phyloP scores from a whole-genome alignment of 345 rosid genomes.

The Bretschneidera sinensis region DNA sequence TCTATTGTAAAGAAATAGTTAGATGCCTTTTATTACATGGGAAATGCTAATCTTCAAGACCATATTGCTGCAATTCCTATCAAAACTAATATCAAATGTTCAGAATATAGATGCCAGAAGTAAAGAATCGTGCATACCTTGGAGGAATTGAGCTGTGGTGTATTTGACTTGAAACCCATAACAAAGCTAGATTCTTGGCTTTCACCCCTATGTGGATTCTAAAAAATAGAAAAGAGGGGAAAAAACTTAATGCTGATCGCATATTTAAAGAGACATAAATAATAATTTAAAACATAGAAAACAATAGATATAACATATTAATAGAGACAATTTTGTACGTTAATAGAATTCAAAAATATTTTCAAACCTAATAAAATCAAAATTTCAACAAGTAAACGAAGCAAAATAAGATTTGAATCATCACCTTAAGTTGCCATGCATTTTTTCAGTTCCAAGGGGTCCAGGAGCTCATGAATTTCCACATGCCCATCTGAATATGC shows the following conservation, averaged over 20 bases:
- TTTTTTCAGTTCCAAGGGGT: constrained; percentile 66
- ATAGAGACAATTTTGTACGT: not conserved
- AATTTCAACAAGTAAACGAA: not conserved
- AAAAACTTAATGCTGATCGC: too few relatives aligned
- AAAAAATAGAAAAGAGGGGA: too few relatives aligned
- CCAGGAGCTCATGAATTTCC: constrained; percentile 70
- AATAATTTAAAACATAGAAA: too few relatives aligned
- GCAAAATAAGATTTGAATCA: not conserved
- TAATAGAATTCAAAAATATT: not conserved
- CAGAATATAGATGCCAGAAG: not conserved
- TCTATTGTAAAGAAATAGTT: not conserved
- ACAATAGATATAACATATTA: too few relatives aligned
- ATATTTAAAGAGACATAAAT: too few relatives aligned
- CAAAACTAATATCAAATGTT: too few relatives aligned
- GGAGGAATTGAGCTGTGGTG: constrained; percentile 65
- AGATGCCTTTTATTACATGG: not conserved
- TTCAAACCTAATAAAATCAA: not conserved
- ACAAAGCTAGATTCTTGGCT: constrained; percentile 79
- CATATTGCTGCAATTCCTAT: too few relatives aligned
- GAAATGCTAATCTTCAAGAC: too few relatives aligned
- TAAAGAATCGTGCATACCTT: constrained; percentile 38
- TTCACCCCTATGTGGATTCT: constrained; percentile 65
- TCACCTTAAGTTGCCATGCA: constrained; percentile 99
- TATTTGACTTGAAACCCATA: constrained; percentile 70
- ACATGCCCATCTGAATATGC: constrained; percentile 77